Evolutionary conservation across 768 basidiomycete species (phyloP), one percentile per base, ranked within the genome.

Genomic region (Russula brevipes): DNA sequence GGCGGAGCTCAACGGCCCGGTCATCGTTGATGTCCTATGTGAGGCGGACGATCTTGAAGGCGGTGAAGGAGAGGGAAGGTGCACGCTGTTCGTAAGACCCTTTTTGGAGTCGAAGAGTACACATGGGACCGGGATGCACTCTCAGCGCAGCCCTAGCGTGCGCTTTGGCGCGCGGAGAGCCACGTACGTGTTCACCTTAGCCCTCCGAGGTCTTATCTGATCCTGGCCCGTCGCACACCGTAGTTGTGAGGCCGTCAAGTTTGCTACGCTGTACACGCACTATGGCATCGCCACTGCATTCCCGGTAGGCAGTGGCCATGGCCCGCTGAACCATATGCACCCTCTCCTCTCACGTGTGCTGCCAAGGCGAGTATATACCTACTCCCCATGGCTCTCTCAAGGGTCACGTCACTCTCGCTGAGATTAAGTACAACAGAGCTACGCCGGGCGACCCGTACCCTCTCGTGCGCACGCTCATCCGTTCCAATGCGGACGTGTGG

Each of bases 41-140:
- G 77, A 81, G 67, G 71, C 50, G 71, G 74, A 12, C 66, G 24
- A 51, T 3, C 39, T 24, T 24, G 24, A 74, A 74, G 38, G 6
- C 1, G 47, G n/a, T 1, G 38, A 31, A 2, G 44, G 7, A 7
- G 14, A 5, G 12, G 56, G 11, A 17, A 11, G 16, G 35, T 51
- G 19, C 58, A 81, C 82, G 1, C 56, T 91, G 17, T 87, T 85
- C 63, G 77, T 83, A 19, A 80, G 83, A 7, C 85, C 88, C 2
- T 76, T 82, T 14, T 75, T 92, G 24, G 77, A 86, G 14, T 85
- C 89, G 6, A 80, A 74, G 39, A 91, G 79, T 67, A 97, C 94
- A 0, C 94, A 96, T 70, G 94, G 94, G 1, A 97, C 94, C 0
- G 94, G 94, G 2, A n/a, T 97, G 94, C 72, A 97, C 94, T 0